Evolutionary conservation across 495 filamentous ascomycete genomes (phyloP).

Genomic region (Penicillium diatomitis): DNA sequence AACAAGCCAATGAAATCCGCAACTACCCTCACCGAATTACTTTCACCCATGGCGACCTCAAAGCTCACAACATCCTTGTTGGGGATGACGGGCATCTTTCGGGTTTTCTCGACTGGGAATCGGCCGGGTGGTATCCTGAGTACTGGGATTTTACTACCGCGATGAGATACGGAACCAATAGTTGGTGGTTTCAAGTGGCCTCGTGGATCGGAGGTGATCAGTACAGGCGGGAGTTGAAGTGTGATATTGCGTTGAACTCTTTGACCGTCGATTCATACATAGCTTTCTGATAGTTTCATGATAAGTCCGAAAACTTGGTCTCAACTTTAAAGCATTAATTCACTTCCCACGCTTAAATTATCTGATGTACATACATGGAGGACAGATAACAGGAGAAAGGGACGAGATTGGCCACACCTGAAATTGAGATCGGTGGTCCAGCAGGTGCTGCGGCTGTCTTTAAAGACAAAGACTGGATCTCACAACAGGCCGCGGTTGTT

Average conservation of each 20-base stretch:
- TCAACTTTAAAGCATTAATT: neutral
- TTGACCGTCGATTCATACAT: slow-evolving; percentile 23
- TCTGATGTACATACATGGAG: neutral
- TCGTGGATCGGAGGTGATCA: slow-evolving; percentile 18
- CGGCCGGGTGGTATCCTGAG: slow-evolving; percentile 42
- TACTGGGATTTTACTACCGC: slow-evolving; percentile 47
- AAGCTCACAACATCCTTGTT: slow-evolving; percentile 39
- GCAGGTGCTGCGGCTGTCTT: neutral
- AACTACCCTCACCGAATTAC: slow-evolving; percentile 9
- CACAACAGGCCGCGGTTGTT: slow-evolving; percentile 7
- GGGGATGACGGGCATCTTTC: slow-evolving; percentile 32
- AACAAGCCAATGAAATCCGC: slow-evolving; percentile 10
- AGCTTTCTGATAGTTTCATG: neutral
- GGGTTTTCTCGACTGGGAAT: slow-evolving; percentile 46
- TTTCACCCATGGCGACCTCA: slow-evolving; percentile 45
- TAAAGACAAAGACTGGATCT: slow-evolving; percentile 6
- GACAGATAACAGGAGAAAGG: neutral
- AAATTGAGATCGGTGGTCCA: neutral
- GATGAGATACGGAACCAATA: slow-evolving; percentile 14
- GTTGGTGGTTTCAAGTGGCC: slow-evolving; percentile 22
- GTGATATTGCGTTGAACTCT: slow-evolving; percentile 15
- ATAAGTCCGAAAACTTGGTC: neutral
- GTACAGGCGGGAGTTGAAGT: slow-evolving; percentile 13
- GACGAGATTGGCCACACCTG: neutral
- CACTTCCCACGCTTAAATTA: neutral